Base-by-base conservation (phyloP, 225 moss, liverwort and hornwort genomes). In the Pseudisothecium myosuroides region DNA sequence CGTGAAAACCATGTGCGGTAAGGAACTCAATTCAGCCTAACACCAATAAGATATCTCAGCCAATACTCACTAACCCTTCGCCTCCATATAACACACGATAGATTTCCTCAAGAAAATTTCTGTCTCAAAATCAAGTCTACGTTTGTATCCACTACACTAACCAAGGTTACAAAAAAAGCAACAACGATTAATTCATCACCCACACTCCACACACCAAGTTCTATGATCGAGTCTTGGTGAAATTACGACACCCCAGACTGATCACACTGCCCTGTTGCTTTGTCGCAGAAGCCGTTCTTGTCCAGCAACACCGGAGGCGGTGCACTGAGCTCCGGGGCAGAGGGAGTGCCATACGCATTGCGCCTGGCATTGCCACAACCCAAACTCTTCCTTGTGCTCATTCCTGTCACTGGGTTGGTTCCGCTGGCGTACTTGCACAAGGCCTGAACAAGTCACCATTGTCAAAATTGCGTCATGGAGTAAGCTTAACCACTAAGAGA, bases 361-460 rank as follows among this genome's bases (percentile, higher is more conserved):
- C 99, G 95, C 76, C 94, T 90, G 78, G 95, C 95, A 58, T 95
- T 97, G 79, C 99, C 99, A 80, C 99, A 99, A 23, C 99, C 99
- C 88, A 99, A 88, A 87, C 99, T 99, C 91, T 92, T 97, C 90
- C 99, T 92, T 31, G 99, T 99, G 89, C 96, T 96, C 97, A 99
- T 99, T 54, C 99, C 99, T 74, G 99, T 97, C 73, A 95, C 95
- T 82, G 99, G 97, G 88, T 99, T 99, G 41, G 95, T 99, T 80
- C 99, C 99, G 80, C 99, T 99, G 12, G 99, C 99, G 91, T 99
- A 99, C 82, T 99, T 99, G 97, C 99, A 99, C 84, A 99, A 88
- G 36, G 99, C 99, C 99, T 99, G 94, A 24, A 86, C 72, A 49
- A 45, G 16, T 64, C 82, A 82, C 36, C 64, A 5, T 63, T 11